Base-by-base conservation (phyloP, 331 rosid genomes). In the Saraca asoca region DNA sequence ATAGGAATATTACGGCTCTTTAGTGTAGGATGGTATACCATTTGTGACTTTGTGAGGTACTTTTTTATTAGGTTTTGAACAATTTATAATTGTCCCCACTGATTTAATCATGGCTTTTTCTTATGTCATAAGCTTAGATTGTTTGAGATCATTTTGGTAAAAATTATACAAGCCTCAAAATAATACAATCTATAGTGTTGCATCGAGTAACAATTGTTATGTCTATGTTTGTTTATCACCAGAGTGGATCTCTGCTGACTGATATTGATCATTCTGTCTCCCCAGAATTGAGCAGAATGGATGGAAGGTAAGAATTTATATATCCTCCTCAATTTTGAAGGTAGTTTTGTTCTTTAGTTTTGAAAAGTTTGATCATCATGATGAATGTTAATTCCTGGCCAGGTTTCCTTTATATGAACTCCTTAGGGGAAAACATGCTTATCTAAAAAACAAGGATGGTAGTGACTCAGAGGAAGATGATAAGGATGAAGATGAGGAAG, bases 321-420 rank as follows among this genome's bases (percentile, higher is more conserved):
- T 52, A 31, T 45, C 20, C 46, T 13, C 49, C 11, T 51, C 15
- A 11, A 24, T 24, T 57, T 44, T 39, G 10, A 35, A 57, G 42
- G 43, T 44, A 51, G 42, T 9, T 2, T 16, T 39, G 16, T 57
- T 57, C 6, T 53, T 12, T 15, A 17, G 43, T n/a, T 15, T 38
- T 29, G 51, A 39, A 66, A 60, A 39, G 43, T 31, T 66, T 35
- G 41, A 63, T 58, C 41, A 53, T 60, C 9, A 46, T 33, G 62
- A 42, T 43, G 50, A 20, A 13, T 44, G 19, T 78, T 44, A 1
- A 54, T 80, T 55, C 58, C 44, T 16, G 50, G 18, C 68, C 67
- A 88, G 92, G 70, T 85, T 88, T 81, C 85, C 88, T 55, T 73
- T 85, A 2, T 79, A 78, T 24, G 82, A 83, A 60, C 85, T 88